A percentile compares a stretch with the other conserved stretches of the same genome.
Evolutionary conservation across 352 stramenopile genomes (phyloP).

Genomic region (Halophytophthora polymorphica): DNA sequence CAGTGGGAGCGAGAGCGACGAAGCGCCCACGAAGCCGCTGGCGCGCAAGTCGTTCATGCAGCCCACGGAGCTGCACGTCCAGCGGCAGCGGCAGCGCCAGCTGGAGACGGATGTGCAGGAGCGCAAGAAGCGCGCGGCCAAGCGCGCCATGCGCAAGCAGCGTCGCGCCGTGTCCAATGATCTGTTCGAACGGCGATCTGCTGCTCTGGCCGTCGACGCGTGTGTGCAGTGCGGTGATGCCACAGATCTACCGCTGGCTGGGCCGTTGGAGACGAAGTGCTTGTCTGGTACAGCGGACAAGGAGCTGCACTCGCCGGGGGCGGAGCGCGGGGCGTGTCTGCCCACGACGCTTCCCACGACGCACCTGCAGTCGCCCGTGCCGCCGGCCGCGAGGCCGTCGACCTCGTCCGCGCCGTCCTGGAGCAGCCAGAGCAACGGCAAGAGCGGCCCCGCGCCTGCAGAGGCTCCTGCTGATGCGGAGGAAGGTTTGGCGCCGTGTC

Average conservation of each 20-base stretch:
- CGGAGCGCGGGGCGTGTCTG: conserved; percentile 16
- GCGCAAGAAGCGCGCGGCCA: conserved; percentile 23
- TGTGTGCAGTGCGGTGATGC: conserved; percentile 37
- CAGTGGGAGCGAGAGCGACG: conserved; percentile 28
- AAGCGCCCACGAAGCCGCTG: conserved; percentile 26
- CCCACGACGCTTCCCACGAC: conserved; percentile 14
- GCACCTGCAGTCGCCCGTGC: conserved; percentile 24
- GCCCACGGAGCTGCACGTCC: conserved; percentile 44
- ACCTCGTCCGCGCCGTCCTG: conserved; percentile 2
- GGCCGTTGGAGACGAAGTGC: no score
- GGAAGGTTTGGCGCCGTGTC: background rate
- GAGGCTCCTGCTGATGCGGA: conserved; percentile 1
- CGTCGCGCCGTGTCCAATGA: conserved; percentile 34
- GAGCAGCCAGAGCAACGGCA: conserved; percentile 9
- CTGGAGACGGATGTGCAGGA: conserved; percentile 7
- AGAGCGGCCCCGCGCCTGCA: background rate
- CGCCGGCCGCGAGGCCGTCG: conserved; percentile 14
- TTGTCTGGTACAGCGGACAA: background rate
- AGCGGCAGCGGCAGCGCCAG: conserved; percentile 30
- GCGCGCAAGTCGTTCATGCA: conserved; percentile 62
- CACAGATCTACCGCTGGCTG: conserved; percentile 26
- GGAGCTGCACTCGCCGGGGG: conserved; percentile 24
- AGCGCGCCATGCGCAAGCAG: conserved; percentile 36
- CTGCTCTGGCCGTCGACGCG: conserved; percentile 9
- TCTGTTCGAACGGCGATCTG: conserved; percentile 34